A percentile compares a stretch with the other conserved stretches of the same genome.
phyloP scores from a whole-genome alignment of 2,329 filamentous ascomycete species.

The Rhynchosporium graminicola region DNA sequence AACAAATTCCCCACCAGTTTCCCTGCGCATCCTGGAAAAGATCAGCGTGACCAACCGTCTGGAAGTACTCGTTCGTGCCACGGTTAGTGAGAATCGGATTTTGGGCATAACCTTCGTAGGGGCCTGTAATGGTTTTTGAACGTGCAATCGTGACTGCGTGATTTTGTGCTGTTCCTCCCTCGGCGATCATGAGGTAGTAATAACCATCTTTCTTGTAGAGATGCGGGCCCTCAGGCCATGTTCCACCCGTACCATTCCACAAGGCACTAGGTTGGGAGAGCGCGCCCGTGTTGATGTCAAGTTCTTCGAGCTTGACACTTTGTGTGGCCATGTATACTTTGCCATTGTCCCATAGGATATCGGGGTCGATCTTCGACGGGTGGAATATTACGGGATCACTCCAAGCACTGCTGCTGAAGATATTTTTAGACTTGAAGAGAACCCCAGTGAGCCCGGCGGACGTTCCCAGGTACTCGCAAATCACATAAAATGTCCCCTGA shows the following conservation, averaged over 20 bases:
- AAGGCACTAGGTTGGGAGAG: not conserved
- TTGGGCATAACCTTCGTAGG: constrained; percentile 50
- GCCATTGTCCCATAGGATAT: constrained; percentile 2
- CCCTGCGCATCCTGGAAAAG: constrained; percentile 52
- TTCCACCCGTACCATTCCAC: not conserved
- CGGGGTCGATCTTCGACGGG: not conserved
- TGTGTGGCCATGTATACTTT: not conserved
- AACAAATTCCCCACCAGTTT: constrained; percentile 53
- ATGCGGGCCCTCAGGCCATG: constrained; percentile 53
- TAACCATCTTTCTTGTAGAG: constrained; percentile 58
- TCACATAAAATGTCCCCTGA: constrained; percentile 46
- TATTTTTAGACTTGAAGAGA: constrained; percentile 45
- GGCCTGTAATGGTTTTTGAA: constrained; percentile 55
- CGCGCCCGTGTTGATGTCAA: not conserved
- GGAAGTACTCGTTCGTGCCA: constrained; percentile 30
- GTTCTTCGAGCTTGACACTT: not conserved
- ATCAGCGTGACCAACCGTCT: constrained; percentile 57
- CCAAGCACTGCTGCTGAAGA: constrained; percentile 44
- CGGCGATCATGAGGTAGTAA: constrained; percentile 62
- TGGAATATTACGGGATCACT: constrained; percentile 39
- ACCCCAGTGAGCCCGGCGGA: constrained; percentile 37
- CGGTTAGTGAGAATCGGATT: not conserved
- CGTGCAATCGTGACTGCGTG: constrained; percentile 63
- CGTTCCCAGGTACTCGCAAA: constrained; percentile 44
- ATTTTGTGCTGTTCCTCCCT: constrained; percentile 61